A percentile compares a stretch with the other conserved stretches of the same genome.
Conservation (phyloP, 2,329 filamentous ascomycete genomes). For the Emmonsiellopsis sp. region DNA sequence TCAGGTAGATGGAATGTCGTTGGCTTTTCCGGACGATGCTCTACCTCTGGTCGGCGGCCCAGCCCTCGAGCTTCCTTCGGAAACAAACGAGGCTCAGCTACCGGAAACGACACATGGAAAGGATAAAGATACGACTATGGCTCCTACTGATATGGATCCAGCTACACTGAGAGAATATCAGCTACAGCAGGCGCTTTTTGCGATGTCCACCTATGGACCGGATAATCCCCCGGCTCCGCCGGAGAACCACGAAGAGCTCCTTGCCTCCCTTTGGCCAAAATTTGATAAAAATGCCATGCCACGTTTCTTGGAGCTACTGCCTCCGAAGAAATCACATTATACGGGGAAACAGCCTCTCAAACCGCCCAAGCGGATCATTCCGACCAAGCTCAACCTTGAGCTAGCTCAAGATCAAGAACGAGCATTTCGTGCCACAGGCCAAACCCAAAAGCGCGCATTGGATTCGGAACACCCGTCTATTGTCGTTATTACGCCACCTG, state of each 20-base stretch:
- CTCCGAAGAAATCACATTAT: constrained; percentile 68
- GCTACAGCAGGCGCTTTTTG: constrained; percentile 38
- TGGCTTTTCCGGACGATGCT: not conserved
- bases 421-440: constrained; percentile 64
- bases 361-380: constrained; percentile 69
- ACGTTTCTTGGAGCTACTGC: constrained; percentile 73
- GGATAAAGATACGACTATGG: constrained; percentile 16
- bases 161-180: constrained; percentile 34
- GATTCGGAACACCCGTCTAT: constrained; percentile 49
- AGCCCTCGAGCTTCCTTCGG: not conserved
- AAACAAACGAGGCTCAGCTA: not conserved
- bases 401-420: constrained; percentile 79
- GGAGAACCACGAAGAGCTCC: constrained; percentile 63
- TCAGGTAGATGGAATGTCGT: constrained; percentile 6
- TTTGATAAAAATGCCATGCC: constrained; percentile 68
- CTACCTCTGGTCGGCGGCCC: not conserved
- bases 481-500: constrained; percentile 35
- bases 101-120: constrained; percentile 4
- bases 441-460: constrained; percentile 42
- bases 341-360: constrained; percentile 69
- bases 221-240: constrained; percentile 58
- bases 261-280: constrained; percentile 70
- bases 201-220: constrained; percentile 38
- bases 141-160: constrained; percentile 32
- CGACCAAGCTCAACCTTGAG: constrained; percentile 82